Percentiles rank a stretch among this genome's conserved stretches.
Evolutionary conservation across 495 filamentous ascomycete species (phyloP).

Genomic region (Daldinia decipiens): DNA sequence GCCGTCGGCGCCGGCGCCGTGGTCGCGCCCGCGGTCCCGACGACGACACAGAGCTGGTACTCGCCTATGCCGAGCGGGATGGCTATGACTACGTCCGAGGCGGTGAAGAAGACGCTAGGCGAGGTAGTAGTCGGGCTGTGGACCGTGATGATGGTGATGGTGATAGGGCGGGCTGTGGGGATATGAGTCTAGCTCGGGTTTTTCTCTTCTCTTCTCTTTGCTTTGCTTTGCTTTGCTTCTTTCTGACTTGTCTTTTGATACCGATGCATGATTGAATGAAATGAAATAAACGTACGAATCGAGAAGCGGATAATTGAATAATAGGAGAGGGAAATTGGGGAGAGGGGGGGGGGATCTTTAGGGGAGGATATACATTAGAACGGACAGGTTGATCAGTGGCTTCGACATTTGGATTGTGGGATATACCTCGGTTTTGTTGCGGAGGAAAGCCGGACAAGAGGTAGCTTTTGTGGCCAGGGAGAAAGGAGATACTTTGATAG

Average conservation of each 20-base stretch:
- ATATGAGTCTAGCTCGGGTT: neutral
- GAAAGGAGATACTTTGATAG: neutral
- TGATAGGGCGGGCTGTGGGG: slow-evolving; percentile 11
- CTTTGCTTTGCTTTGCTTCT: slow-evolving; percentile 6
- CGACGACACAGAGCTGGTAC: neutral
- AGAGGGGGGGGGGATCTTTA: neutral
- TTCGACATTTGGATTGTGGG: neutral
- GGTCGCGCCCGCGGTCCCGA: slow-evolving; percentile 5
- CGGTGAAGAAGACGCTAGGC: slow-evolving; percentile 1
- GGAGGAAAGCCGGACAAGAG: neutral
- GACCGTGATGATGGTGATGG: slow-evolving; percentile 7
- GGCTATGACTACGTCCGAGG: slow-evolving; percentile 14
- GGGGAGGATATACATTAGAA: neutral
- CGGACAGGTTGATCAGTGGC: neutral
- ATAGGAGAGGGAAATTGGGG: neutral
- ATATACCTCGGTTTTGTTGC: neutral
- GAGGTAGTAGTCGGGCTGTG: neutral
- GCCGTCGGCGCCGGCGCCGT: neutral
- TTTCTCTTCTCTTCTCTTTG: neutral
- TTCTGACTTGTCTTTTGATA: neutral
- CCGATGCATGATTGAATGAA: slow-evolving; percentile 17
- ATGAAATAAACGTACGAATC: slow-evolving; percentile 4
- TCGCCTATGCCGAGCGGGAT: slow-evolving; percentile 8
- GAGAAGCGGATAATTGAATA: neutral
- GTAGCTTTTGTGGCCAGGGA: neutral